Evolutionary conservation across 169 alveolate species (phyloP).

Genomic region (Cryptosporidium sp.): DNA sequence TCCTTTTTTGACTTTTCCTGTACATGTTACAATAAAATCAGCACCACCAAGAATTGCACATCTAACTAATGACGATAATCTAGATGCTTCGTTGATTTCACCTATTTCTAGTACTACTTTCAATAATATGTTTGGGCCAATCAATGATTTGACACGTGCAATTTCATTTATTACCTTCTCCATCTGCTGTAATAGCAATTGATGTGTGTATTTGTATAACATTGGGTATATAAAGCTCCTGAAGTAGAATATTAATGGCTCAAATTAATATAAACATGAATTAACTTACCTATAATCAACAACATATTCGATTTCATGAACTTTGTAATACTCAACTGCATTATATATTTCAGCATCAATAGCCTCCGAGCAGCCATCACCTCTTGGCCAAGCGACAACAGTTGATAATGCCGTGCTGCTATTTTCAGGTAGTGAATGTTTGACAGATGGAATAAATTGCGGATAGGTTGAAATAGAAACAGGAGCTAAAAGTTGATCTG

Average conservation of each 20-base stretch:
- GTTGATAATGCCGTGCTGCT: slow-evolving; percentile 46
- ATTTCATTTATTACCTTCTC: slow-evolving; percentile 60
- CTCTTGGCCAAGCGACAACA: slow-evolving; percentile 76
- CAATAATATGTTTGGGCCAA: slow-evolving; percentile 48
- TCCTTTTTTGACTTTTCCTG: slow-evolving; percentile 32
- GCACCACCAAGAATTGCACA: slow-evolving; percentile 76
- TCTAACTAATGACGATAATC: slow-evolving; percentile 59
- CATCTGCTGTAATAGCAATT: slow-evolving; percentile 65
- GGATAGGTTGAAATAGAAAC: slow-evolving; percentile 72
- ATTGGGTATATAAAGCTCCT: slow-evolving; percentile 73
- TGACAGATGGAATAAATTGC: slow-evolving; percentile 61
- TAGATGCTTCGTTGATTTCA: slow-evolving; percentile 61
- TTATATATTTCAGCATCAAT: slow-evolving; percentile 67
- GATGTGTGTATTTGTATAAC: slow-evolving; percentile 60
- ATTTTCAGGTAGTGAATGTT: slow-evolving; percentile 42
- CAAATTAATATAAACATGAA: background rate
- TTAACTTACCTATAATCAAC: slow-evolving; percentile 70
- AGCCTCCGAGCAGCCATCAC: slow-evolving; percentile 75
- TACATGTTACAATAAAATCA: slow-evolving; percentile 69
- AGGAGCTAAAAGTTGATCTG: slow-evolving; percentile 58
- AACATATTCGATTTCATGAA: slow-evolving; percentile 73
- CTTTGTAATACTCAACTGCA: slow-evolving; percentile 70
- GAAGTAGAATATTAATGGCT: background rate
- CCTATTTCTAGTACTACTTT: slow-evolving; percentile 74
- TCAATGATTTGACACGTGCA: slow-evolving; percentile 44